Conservation (phyloP, 495 filamentous ascomycete species). For the Cercophora scortea region DNA sequence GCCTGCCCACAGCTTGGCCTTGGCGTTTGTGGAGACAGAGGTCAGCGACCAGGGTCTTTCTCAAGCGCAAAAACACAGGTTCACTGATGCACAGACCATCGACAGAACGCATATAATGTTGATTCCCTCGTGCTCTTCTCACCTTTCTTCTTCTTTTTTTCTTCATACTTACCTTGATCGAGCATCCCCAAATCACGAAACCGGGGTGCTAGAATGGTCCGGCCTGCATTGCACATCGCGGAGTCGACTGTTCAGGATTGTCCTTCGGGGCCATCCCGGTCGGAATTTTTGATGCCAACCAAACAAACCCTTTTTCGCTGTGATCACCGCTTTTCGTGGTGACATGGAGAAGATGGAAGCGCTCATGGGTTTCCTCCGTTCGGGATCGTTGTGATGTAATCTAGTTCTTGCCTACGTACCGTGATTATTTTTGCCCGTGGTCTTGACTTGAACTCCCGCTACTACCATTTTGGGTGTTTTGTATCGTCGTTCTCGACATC, state of each 20-base stretch:
- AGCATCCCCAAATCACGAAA: constrained; percentile 12
- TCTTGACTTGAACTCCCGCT: no score
- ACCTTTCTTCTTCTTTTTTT: constrained; percentile 14
- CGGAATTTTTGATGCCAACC: constrained; percentile 7
- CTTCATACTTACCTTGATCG: constrained; percentile 24
- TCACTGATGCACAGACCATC: constrained; percentile 13
- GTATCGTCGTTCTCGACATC: no score
- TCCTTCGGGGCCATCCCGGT: constrained; percentile 10
- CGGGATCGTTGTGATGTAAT: no score
- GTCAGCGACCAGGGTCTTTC: no score
- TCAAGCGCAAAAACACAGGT: neutral
- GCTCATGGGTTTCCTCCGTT: neutral
- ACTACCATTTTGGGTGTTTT: no score
- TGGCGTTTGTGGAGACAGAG: no score
- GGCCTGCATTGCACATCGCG: constrained; percentile 12
- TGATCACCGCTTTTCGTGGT: constrained; percentile 3
- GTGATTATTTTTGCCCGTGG: no score
- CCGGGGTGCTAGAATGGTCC: neutral
- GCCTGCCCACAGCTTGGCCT: no score
- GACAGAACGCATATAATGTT: neutral
- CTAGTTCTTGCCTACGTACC: no score
- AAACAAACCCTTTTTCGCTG: constrained; percentile 3
- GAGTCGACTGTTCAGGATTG: constrained; percentile 8
- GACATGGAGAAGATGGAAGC: constrained; percentile 5
- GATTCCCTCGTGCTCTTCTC: constrained; percentile 1